phyloP scores from a whole-genome alignment of 2,329 filamentous ascomycete species.

The Aspergillus quadricinctus region DNA sequence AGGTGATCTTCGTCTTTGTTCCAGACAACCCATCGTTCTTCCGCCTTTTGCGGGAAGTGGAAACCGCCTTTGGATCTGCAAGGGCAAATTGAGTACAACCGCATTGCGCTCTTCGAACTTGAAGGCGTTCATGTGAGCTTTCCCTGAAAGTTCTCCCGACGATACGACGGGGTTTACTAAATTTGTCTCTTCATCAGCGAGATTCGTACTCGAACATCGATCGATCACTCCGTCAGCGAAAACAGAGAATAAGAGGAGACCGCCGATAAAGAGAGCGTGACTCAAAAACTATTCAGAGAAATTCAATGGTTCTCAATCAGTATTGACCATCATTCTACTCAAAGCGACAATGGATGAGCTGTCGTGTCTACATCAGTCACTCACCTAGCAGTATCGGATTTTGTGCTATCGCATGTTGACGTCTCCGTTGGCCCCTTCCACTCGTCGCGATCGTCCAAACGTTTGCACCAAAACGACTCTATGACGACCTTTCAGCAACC shows the following conservation, averaged over 20 bases:
- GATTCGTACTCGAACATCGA: background rate
- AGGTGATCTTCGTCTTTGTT: background rate
- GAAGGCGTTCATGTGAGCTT: background rate
- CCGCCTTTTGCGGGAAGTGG: conserved; percentile 4
- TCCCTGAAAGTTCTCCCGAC: background rate
- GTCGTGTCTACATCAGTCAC: conserved; percentile 21
- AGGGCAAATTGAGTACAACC: background rate
- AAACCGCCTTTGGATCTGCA: background rate
- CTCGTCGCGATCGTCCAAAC: conserved; percentile 9
- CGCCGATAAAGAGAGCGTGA: background rate
- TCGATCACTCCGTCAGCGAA: background rate
- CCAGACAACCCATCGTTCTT: background rate
- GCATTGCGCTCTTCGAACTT: background rate
- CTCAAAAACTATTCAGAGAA: background rate
- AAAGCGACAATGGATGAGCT: conserved; percentile 32
- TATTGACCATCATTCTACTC: conserved; percentile 9
- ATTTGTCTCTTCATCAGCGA: background rate
- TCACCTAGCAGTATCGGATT: conserved; percentile 25
- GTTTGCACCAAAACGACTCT: conserved; percentile 7
- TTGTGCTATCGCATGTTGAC: conserved; percentile 19
- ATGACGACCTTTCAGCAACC: conserved; percentile 26
- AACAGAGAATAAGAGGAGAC: background rate
- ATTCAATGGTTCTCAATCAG: conserved; percentile 4
- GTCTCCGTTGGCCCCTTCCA: conserved; percentile 14
- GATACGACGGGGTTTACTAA: background rate